phyloP scores from a whole-genome alignment of 768 basidiomycete species.

The Mycena floridula region DNA sequence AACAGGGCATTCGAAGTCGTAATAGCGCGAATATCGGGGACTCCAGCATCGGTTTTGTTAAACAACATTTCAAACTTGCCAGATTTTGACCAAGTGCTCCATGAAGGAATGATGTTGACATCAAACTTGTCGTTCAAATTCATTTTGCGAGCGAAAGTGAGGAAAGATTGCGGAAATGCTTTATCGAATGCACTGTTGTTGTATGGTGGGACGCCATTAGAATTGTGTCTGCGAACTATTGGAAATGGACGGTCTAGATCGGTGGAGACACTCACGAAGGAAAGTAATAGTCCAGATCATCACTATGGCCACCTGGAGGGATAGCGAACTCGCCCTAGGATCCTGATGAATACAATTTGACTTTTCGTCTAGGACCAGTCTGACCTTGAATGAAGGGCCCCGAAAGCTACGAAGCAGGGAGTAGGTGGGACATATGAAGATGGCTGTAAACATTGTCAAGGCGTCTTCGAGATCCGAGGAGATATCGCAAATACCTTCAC shows the following conservation, averaged over 20 bases:
- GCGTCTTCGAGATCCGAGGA: constrained; percentile 34
- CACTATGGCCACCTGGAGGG: constrained; percentile 32
- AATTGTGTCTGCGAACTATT: too few relatives aligned
- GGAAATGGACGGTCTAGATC: too few relatives aligned
- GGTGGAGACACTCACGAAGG: not conserved
- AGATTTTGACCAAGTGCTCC: constrained; percentile 19
- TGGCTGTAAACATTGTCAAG: constrained; percentile 15
- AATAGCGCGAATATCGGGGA: not conserved
- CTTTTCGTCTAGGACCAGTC: too few relatives aligned
- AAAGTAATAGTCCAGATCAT: constrained; percentile 35
- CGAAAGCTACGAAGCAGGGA: constrained; percentile 19
- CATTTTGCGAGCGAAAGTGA: constrained; percentile 26
- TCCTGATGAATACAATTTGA: too few relatives aligned
- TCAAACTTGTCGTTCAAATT: constrained; percentile 18
- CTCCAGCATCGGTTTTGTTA: constrained; percentile 27
- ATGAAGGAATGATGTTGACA: constrained; percentile 21
- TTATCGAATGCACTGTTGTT: constrained; percentile 28
- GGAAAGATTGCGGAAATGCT: constrained; percentile 31
- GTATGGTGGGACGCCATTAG: constrained; percentile 16
- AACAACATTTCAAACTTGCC: constrained; percentile 48
- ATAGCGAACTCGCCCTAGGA: constrained; percentile 35
- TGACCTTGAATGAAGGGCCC: constrained; percentile 21
- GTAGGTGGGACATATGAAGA: constrained; percentile 26
- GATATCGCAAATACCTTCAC: constrained; percentile 15
- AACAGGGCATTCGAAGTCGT: not conserved